Evolutionary conservation across 2,329 filamentous ascomycete species (phyloP), one percentile per base, ranked within the genome.

Genomic region (Cladosporium colombiae): DNA sequence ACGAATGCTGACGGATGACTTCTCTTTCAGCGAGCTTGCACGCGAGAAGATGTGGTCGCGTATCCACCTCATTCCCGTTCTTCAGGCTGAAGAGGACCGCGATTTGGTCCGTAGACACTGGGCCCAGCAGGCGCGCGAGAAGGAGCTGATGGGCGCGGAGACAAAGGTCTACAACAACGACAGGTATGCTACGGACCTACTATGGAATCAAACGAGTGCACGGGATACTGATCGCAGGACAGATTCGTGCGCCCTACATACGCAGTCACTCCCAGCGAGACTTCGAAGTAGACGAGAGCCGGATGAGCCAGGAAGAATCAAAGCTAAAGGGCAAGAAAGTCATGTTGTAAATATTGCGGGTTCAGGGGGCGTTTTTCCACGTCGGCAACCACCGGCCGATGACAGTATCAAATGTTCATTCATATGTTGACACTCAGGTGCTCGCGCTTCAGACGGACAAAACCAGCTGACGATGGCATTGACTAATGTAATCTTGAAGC

Each of bases 31-130:
- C 77, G 95, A 99, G 81, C 89, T 97, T 72, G 91, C 89, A 69
- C 92, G 95, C 74, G 95, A 99, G 78, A 99, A 98, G 85, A 95
- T 97, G 88, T 99, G 95, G 95, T 88, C 92, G 68, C 90, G 95
- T 77, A 96, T 99, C 81, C 88, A 98, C 81, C 85, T 99, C 70
- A 95, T 94, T 75, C 95, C 95, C 66, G 83, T 97, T 69, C 88
- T 99, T 70, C 94, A 98, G 79, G 95, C 95, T 65, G 95, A 99
- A 78, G 93, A 97, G 80, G 95, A 99, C 83, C 90, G 95, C 68
- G 95, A 99, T 81, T 90, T 94, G 78, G 93, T 97, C 69, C 87
- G 95, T 71, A 86, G 94, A 76, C 87, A 94, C 80, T 86, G 90
- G 71, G 95, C 95, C 66, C 92, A 96, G 80, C 88, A 92, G 85